phyloP scores from a whole-genome alignment of 768 basidiomycete genomes.

The Coprinellus micaceus region DNA sequence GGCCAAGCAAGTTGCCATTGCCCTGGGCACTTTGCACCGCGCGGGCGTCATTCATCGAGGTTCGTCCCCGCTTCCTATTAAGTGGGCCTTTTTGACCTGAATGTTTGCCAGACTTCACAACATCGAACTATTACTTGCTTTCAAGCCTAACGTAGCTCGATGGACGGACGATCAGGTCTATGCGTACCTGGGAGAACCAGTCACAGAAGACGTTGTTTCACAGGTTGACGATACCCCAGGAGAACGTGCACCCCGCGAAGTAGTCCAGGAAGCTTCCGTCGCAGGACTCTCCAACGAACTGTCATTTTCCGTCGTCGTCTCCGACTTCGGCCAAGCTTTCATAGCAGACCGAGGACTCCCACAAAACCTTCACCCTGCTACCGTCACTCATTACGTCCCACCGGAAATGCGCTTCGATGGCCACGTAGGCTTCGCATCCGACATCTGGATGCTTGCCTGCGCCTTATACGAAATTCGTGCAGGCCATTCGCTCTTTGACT shows the following conservation, averaged over 20 bases:
- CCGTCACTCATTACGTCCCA: slow-evolving; percentile 28
- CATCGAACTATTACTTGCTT: slow-evolving; percentile 35
- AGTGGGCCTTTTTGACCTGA: background rate
- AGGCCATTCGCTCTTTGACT: slow-evolving; percentile 37
- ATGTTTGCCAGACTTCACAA: slow-evolving; percentile 31
- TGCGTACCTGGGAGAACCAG: slow-evolving; percentile 27
- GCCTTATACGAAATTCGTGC: slow-evolving; percentile 41
- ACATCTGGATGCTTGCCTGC: slow-evolving; percentile 42
- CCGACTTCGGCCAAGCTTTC: slow-evolving; percentile 35
- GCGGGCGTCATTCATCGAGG: slow-evolving; percentile 36
- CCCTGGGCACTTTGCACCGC: slow-evolving; percentile 31
- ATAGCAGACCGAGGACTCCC: slow-evolving; percentile 22
- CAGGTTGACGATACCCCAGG: slow-evolving; percentile 14
- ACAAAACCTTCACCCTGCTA: slow-evolving; percentile 27
- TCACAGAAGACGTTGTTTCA: slow-evolving; percentile 27
- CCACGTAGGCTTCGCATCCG: slow-evolving; percentile 22
- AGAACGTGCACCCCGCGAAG: slow-evolving; percentile 26
- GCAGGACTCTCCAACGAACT: slow-evolving; percentile 17
- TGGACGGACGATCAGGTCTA: slow-evolving; percentile 35
- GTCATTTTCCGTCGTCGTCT: slow-evolving; percentile 29
- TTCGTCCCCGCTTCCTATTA: slow-evolving; percentile 11
- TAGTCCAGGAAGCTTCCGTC: slow-evolving; percentile 25
- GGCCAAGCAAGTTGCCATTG: slow-evolving; percentile 25
- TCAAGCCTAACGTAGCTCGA: slow-evolving; percentile 19
- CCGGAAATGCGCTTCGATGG: slow-evolving; percentile 37